These are phyloP conservation scores for Pulveroboletus sp. DNA, from an alignment of 768 basidiomycete genomes.

Conservation along the genomic window DNA sequence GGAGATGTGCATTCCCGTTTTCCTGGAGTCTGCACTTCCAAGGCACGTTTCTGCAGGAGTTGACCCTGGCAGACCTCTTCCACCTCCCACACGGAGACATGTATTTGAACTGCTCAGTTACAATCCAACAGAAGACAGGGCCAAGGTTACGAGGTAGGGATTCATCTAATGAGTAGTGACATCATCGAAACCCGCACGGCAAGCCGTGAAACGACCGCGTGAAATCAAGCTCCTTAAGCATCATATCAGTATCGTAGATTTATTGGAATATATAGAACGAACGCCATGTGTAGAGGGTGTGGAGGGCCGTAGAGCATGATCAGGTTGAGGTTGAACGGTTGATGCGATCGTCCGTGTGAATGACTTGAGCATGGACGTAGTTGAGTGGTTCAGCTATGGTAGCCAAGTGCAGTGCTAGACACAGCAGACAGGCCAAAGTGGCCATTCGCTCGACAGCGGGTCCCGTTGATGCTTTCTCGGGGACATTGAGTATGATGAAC, in stretches of 20 bases:
- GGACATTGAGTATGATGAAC: too few relatives aligned
- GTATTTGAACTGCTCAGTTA: constrained; percentile 23
- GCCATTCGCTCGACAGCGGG: background rate
- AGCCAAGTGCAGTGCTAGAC: too few relatives aligned
- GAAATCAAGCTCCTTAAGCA: constrained; percentile 29
- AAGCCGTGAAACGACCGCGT: constrained; percentile 34
- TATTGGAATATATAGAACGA: background rate
- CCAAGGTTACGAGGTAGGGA: constrained; percentile 26
- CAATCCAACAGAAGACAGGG: constrained; percentile 20
- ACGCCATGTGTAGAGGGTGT: too few relatives aligned
- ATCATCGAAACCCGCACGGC: constrained; percentile 43
- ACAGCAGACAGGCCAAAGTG: too few relatives aligned
- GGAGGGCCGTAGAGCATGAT: too few relatives aligned
- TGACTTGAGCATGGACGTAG: too few relatives aligned
- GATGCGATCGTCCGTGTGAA: too few relatives aligned
- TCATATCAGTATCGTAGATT: background rate
- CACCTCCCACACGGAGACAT: constrained; percentile 40
- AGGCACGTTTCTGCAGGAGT: constrained; percentile 25
- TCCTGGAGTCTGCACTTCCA: background rate
- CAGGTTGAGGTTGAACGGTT: too few relatives aligned
- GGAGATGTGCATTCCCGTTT: constrained; percentile 41
- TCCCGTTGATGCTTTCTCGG: background rate
- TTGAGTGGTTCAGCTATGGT: too few relatives aligned
- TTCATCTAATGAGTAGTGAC: background rate
- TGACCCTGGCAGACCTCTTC: constrained; percentile 44